Evolutionary conservation across 768 basidiomycete species (phyloP).

Genomic region (Termitomyces sp.): DNA sequence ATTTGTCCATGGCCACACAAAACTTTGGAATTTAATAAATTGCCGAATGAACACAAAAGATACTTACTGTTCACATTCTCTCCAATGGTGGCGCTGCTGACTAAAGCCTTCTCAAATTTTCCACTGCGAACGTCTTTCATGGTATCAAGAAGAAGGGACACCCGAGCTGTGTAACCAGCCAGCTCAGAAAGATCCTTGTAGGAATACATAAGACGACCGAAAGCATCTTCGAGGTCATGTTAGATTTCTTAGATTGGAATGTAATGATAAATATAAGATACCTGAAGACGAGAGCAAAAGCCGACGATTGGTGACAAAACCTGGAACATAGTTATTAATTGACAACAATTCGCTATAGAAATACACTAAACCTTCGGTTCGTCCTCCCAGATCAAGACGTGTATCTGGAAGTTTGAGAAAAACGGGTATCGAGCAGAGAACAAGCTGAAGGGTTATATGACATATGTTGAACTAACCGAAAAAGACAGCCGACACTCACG

Average conservation of each 20-base stretch:
- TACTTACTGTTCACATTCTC: conserved; percentile 73
- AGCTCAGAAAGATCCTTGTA: conserved; percentile 96
- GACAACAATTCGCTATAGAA: too few species aligned
- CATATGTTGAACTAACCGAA: neutral
- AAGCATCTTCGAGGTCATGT: conserved; percentile 58
- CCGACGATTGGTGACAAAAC: conserved; percentile 95
- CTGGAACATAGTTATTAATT: conserved; percentile 29
- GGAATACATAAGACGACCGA: conserved; percentile 94
- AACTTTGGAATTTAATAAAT: conserved; percentile 37
- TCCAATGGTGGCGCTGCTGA: conserved; percentile 65
- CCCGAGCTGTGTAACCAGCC: conserved; percentile 92
- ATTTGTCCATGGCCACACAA: conserved; percentile 74
- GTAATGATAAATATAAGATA: conserved; percentile 19
- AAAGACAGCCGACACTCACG: conserved; percentile 20
- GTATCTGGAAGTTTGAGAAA: conserved; percentile 84
- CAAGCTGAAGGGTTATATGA: conserved; percentile 39
- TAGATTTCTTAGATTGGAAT: neutral
- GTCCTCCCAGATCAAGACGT: conserved; percentile 67
- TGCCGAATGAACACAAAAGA: neutral
- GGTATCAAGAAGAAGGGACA: conserved; percentile 82
- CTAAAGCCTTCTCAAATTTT: conserved; percentile 83
- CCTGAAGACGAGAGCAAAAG: conserved; percentile 84
- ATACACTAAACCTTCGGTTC: conserved; percentile 71
- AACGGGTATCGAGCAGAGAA: conserved; percentile 89
- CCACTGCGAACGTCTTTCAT: conserved; percentile 84